Evolutionary conservation across 2,329 filamentous ascomycete genomes (phyloP).

Genomic region (Hypoxylon sp.): DNA sequence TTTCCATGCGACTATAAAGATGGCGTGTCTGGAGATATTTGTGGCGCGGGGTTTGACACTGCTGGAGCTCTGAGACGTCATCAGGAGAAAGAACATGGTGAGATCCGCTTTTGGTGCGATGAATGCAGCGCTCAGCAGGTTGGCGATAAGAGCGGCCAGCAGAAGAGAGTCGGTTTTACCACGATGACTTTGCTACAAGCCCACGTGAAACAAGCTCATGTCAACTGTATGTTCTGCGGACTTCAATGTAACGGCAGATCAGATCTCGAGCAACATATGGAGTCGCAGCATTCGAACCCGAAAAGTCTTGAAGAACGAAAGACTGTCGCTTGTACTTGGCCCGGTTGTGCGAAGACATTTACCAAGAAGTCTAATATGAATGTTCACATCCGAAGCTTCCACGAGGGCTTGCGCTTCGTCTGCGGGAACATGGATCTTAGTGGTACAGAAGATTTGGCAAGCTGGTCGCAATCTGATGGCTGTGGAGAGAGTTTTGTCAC

Average conservation of each 20-base stretch:
- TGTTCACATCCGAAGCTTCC: constrained; percentile 81
- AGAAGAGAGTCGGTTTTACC: constrained; percentile 72
- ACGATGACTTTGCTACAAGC: constrained; percentile 79
- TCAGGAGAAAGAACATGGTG: constrained; percentile 76
- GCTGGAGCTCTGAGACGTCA: constrained; percentile 80
- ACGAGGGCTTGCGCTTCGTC: constrained; percentile 83
- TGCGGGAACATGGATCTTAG: constrained; percentile 79
- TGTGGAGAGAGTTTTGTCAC: constrained; percentile 83
- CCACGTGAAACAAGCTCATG: constrained; percentile 81
- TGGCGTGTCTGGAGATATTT: constrained; percentile 57
- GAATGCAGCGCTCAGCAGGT: constrained; percentile 70
- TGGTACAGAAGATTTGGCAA: constrained; percentile 68
- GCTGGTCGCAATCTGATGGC: constrained; percentile 76
- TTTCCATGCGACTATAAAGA: constrained; percentile 75
- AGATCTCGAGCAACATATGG: constrained; percentile 82
- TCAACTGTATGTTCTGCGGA: constrained; percentile 82
- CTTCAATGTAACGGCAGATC: constrained; percentile 75
- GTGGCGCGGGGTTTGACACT: constrained; percentile 80
- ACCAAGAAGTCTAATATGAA: constrained; percentile 87
- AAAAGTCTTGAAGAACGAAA: constrained; percentile 73
- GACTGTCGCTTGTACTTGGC: constrained; percentile 75
- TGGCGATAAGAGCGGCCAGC: constrained; percentile 56
- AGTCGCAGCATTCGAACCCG: constrained; percentile 78
- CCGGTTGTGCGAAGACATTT: constrained; percentile 81
- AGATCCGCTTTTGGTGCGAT: constrained; percentile 81